These are phyloP conservation scores for Senecio squalidus DNA, from an alignment of 140 eudicot genomes.

Conservation along the genomic window DNA sequence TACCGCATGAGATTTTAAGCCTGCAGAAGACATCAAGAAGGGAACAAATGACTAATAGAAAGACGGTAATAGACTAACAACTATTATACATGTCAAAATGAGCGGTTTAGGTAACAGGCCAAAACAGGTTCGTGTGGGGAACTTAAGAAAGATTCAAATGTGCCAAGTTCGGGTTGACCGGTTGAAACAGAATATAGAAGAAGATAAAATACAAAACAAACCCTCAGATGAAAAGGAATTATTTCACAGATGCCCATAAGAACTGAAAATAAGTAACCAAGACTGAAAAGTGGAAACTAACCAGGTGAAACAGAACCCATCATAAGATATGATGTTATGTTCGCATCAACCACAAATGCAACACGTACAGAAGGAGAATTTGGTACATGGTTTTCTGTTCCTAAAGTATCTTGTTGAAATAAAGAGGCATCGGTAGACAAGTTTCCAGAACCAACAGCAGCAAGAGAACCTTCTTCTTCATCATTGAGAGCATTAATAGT, in stretches of 20 bases:
- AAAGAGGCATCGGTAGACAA: conserved; percentile 39
- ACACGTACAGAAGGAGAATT: conserved; percentile 69
- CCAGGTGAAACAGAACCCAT: conserved; percentile 99
- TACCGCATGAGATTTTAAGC: conserved; percentile 95
- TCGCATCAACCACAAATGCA: conserved; percentile 98
- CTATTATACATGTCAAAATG: neutral
- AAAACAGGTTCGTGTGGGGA: too few relatives aligned
- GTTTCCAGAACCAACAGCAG: conserved; percentile 50
- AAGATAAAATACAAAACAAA: neutral
- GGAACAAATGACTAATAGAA: conserved; percentile 9
- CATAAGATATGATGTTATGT: conserved; percentile 98
- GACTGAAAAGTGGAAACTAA: conserved; percentile 24
- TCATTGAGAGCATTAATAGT: conserved; percentile 41
- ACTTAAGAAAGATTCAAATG: too few relatives aligned
- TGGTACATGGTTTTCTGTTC: conserved; percentile 50
- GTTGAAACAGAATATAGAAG: neutral
- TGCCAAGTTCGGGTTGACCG: too few relatives aligned
- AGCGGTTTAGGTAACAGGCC: too few relatives aligned
- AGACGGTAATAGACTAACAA: conserved; percentile 1
- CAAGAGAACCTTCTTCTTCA: conserved; percentile 68
- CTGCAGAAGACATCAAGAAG: conserved; percentile 42
- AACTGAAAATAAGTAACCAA: neutral
- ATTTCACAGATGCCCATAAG: neutral
- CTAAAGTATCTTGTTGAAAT: conserved; percentile 52
- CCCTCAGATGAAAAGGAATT: neutral